Base-by-base conservation (phyloP, 1,284 basidiomycete species). In the Chondrostereum purpureum region DNA sequence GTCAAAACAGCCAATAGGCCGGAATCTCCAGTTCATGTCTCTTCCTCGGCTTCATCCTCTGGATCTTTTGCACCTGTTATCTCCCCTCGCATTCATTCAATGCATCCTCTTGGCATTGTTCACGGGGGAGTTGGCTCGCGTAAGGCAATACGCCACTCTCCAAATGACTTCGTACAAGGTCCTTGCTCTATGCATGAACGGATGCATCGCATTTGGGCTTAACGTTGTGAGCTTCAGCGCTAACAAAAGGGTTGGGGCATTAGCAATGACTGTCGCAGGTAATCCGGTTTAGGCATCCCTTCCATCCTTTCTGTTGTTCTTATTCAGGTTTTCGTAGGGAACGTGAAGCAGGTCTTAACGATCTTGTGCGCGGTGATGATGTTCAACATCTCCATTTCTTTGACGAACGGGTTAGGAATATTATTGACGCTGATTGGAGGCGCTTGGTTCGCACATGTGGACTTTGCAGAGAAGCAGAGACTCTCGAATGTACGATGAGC, bases 311-410 rank as follows among this genome's bases (percentile, higher is more conserved):
- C 14, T 24, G 12, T 34, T 37, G 11, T 42, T 40, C 37, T 22
- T 46, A 34, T 46, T 36, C n/a, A n/a, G n/a, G 42, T 31, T 45
- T 42, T 33, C 38, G 5, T 54, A 87, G 89, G 83, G 43, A 92
- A 93, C 58, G 80, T 92, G 46, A 97, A 97, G 66, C 93, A 96
- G 61, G 93, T 92, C n/a, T 64, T 96, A 50, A 94, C 92, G 1
- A 84, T 96, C 51, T 70, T 92, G 2, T 78, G 86, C 43, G 90
- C 92, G 0, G 88, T 96, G 8, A 55, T 76, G 27, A 73, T 95
- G 23, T 96, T 96, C 65, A 68, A 92, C 59, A 66, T 95, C 40
- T 76, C 77, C 8, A 90, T 96, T 60, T 87, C 84, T 0, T 68
- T 73, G 19, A 75, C 75, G 48, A 96, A 96, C 59, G 80, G 76